Evolutionary conservation across 768 basidiomycete species (phyloP), one percentile per base, ranked within the genome.

Genomic region (Psilocybe cyanescens): DNA sequence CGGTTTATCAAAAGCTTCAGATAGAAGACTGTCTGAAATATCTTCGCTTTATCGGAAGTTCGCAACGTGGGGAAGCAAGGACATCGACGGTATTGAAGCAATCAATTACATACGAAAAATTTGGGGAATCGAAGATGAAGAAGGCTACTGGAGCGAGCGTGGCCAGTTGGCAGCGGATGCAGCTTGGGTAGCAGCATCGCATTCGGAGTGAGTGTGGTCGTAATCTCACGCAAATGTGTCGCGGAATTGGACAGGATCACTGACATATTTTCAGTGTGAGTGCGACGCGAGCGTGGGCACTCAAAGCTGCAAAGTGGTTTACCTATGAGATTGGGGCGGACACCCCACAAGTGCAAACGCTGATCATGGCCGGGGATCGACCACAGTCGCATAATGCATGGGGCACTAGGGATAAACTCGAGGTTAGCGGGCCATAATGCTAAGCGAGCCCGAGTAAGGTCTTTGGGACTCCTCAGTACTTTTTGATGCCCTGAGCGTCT

Each of bases 81-180:
- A 61, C 4, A 80, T 89, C 19, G 75, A 71, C 41, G 87, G 86
- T 5, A 58, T 54, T 2, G 78, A 87, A 57, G 87, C 87, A 3
- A 77, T 85, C 61, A 71, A 74, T 11, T 65, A 78, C 3, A 82
- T 81, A 35, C 74, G 77, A 55, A 68, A 76, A 55, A 87, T 88
- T 24, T 90, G 87, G 88, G 62, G 72, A 8, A 58, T 87, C 6
- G 87, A 83, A 33, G 82, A 85, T 37, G 78, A 83, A 64, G 88
- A 90, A 73, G 86, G 85, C 0, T 89, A 90, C 66, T 82, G 79
- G 79, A 88, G 86, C 67, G 88, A 86, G 72, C 76, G 87, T 41
- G 88, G 88, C 8, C 75, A 80, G 63, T 75, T 89, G 3, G 87
- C 88, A 6, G 83, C 84, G 28, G 88, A 89, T 68, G 85, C 83